Conservation (phyloP, 1,284 basidiomycete genomes). For the Cutaneotrichosporon dermatis region DNA sequence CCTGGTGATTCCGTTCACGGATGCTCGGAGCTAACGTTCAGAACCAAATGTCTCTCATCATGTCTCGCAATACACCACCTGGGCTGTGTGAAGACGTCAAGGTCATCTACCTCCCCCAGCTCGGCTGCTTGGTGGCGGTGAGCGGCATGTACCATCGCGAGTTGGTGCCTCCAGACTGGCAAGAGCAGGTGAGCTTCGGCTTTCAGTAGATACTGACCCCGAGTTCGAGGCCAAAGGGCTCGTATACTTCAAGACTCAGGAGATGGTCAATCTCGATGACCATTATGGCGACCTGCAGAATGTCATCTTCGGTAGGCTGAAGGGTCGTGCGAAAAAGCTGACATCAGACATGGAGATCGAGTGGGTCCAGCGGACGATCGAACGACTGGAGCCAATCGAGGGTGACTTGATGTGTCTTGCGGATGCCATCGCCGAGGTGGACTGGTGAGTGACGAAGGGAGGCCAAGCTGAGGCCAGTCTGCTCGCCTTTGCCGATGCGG, state of each 20-base stretch:
- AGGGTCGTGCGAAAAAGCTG: neutral
- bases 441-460: constrained; percentile 55
- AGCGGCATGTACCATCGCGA: constrained; percentile 9
- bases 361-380: constrained; percentile 61
- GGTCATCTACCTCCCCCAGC: constrained; percentile 86
- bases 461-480: constrained; percentile 1
- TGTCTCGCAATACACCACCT: constrained; percentile 51
- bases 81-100: constrained; percentile 64
- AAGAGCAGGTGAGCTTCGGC: constrained; percentile 18
- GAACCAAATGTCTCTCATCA: constrained; percentile 28
- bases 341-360: constrained; percentile 63
- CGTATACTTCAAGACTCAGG: constrained; percentile 48
- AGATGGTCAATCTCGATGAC: constrained; percentile 49
- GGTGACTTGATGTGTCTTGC: constrained; percentile 59
- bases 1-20: constrained; percentile 53
- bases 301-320: constrained; percentile 30
- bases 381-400: constrained; percentile 59
- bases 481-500: constrained; percentile 27
- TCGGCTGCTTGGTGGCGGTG: constrained; percentile 57
- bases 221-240: constrained; percentile 45
- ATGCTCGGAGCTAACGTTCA: neutral
- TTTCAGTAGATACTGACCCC: constrained; percentile 2
- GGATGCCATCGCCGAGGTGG: constrained; percentile 74
- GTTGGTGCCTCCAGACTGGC: constrained; percentile 25
- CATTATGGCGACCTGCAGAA: constrained; percentile 43